Evolutionary conservation across 2,329 filamentous ascomycete genomes (phyloP), one percentile per base, ranked within the genome.

Genomic region (Fusarium oxysporum): DNA sequence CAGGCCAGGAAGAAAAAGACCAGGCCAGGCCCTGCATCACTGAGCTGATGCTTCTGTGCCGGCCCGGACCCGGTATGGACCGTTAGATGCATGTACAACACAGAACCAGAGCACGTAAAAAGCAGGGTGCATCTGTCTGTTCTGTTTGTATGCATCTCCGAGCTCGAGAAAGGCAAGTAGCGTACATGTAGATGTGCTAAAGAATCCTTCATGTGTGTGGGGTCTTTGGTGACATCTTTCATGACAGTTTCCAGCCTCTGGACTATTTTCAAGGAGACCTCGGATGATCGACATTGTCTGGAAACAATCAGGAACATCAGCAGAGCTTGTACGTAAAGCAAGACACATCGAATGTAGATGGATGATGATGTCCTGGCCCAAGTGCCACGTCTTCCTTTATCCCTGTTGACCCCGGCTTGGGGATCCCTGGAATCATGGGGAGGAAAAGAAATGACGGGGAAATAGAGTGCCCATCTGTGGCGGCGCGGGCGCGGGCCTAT

Each of bases 1-100:
- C 70, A 67, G 14, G 44, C 40, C 47, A 63, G 38, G 41, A 47
- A 56, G 43, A 38, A 67, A 71, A 56, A 57, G 70, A 71, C 56
- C 65, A 67, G 70, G 70, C 65, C 57, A 70, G 70, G 58, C 65
- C 70, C 55, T 72, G 58, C 43, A 56, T 55, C 30, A 41, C 57
- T 59, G 62, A 62, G 41, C 67, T 57, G 57, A 61, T 64, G 43
- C 62, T 70, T 40, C n/a, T 25, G 33, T 48, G 59, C 73, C 73
- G 71, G 73, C 51, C 71, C 73, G 62, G 73, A 35, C 45, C 64
- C 62, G 61, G 59, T 40, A 45, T 32, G 43, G 30, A 64, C 35
- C 25, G 12, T 62, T 37, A 45, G 25, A 43, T 35, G 45, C 33
- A 66, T 58, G 50, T 56, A 48, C 63, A 53, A 41, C 44, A 57